These are phyloP conservation scores for Cercospora sp. DNA, from an alignment of 2,329 filamentous ascomycete genomes.

Conservation along the genomic window DNA sequence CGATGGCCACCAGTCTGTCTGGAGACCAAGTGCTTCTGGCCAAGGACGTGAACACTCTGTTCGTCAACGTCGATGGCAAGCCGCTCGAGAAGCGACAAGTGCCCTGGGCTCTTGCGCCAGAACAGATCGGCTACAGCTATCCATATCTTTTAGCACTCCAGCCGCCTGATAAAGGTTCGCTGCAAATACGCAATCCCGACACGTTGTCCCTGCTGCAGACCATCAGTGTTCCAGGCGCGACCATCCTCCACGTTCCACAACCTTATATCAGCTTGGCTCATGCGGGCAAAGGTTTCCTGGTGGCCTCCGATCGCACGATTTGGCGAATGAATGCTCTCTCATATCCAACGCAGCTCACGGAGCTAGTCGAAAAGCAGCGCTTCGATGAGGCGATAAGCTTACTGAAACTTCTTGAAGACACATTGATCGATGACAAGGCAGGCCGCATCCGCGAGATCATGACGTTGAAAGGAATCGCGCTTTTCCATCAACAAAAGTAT, in stretches of 20 bases:
- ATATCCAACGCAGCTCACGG: conserved; percentile 85
- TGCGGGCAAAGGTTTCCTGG: conserved; percentile 91
- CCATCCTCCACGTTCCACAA: conserved; percentile 84
- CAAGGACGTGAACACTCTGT: conserved; percentile 95
- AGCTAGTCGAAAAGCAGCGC: conserved; percentile 69
- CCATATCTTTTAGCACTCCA: conserved; percentile 90
- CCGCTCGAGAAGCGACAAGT: conserved; percentile 81
- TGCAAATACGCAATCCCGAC: conserved; percentile 91
- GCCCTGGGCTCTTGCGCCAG: conserved; percentile 86
- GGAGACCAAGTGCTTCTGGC: conserved; percentile 87
- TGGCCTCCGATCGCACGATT: conserved; percentile 84
- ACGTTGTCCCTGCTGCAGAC: conserved; percentile 88
- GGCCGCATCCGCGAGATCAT: conserved; percentile 81
- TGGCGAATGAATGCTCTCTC: conserved; percentile 96
- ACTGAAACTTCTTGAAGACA: conserved; percentile 86
- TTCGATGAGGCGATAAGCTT: conserved; percentile 93
- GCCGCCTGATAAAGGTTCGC: conserved; percentile 73
- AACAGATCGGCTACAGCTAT: conserved; percentile 93
- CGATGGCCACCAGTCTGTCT: conserved; percentile 76
- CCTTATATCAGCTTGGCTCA: conserved; percentile 93
- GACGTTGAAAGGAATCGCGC: conserved; percentile 81
- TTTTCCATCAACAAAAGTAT: conserved; percentile 83
- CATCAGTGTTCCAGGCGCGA: conserved; percentile 77
- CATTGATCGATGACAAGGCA: conserved; percentile 78
- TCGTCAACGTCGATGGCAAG: conserved; percentile 81